Base-by-base conservation (phyloP, 2,329 filamentous ascomycete genomes). In the Colletotrichum sp. region DNA sequence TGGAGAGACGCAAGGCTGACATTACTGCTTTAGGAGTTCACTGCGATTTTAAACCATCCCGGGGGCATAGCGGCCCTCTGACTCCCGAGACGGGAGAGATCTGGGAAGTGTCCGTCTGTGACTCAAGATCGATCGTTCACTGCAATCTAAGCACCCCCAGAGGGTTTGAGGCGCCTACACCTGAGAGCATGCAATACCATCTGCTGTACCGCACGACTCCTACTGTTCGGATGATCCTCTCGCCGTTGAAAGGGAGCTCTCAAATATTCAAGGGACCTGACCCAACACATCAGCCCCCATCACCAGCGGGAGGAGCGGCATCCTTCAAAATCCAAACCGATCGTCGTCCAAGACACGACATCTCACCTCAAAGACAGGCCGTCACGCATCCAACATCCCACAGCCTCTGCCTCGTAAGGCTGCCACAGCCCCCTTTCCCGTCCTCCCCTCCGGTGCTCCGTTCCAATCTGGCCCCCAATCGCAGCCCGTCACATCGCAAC, bases 391-490 rank as follows among this genome's bases (percentile, higher is more conserved):
- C n/a, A 4, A 39, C 48, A 52, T 66, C 26, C 10, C 60, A 48
- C 72, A 26, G 57, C 30, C 39, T 22, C 55, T 18, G 30, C 69
- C 63, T 72, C 57, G 63, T 64, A 75, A 64, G 69, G 73, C 73
- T 68, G 22, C 73, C n/a, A 36, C 8, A 22, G 22, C n/a, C 15
- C n/a, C 30, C 5, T 32, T 4, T 9, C 30, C 22, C 18, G 44
- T 48, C 9, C 44, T 48, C 44, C 10, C 1, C 0, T 48, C 6
- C 44, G 6, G 44, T 48, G 44, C 44, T 48, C 44, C 44, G 44
- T 64, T 3, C 60, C 0, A 24, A 72, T 68, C 39, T 63, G 36
- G 68, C 68, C 69, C 72, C 69, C 55, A 63, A 75, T 36, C 62
- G 44, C 24, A 63, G n/a, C 44, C n/a, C 18, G 44, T 48, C 68